These are phyloP conservation scores for Trichoderma arundinaceum DNA, from an alignment of 2,329 filamentous ascomycete species.

Conservation along the genomic window DNA sequence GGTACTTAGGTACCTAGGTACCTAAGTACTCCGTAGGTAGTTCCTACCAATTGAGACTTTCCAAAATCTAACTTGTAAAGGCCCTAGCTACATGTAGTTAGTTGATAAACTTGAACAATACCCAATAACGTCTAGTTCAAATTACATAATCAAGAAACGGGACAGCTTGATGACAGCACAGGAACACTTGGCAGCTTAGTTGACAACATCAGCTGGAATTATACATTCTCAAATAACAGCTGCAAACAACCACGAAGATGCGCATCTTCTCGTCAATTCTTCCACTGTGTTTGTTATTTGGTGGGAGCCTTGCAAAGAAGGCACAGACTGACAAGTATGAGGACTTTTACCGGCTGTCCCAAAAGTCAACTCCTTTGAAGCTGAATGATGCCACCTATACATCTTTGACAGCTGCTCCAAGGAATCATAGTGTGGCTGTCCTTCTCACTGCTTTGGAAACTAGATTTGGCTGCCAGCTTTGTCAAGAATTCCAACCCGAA, in stretches of 20 bases:
- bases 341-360: slow-evolving; percentile 71
- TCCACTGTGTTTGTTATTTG: slow-evolving; percentile 65
- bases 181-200: slow-evolving; percentile 26
- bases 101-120: slow-evolving; percentile 10
- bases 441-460: slow-evolving; percentile 85
- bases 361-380: slow-evolving; percentile 71
- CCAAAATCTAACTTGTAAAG: not conserved
- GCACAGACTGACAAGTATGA: slow-evolving; percentile 69
- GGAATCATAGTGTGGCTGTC: slow-evolving; percentile 83
- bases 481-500: slow-evolving; percentile 90
- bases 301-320: slow-evolving; percentile 67
- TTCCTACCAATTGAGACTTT: slow-evolving; percentile 29
- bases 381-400: slow-evolving; percentile 78
- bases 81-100: slow-evolving; percentile 35
- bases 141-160: slow-evolving; percentile 12
- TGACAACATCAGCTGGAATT: slow-evolving; percentile 14
- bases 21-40: too few species aligned
- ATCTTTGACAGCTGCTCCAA: slow-evolving; percentile 74
- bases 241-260: slow-evolving; percentile 59
- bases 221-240: slow-evolving; percentile 27
- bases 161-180: slow-evolving; percentile 23
- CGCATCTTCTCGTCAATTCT: slow-evolving; percentile 68
- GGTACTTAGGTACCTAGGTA: too few species aligned
- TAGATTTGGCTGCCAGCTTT: slow-evolving; percentile 84
- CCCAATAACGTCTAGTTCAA: not conserved